phyloP scores from a whole-genome alignment of 371 early-diverging fungal genomes.

The Mucor plumbeus region DNA sequence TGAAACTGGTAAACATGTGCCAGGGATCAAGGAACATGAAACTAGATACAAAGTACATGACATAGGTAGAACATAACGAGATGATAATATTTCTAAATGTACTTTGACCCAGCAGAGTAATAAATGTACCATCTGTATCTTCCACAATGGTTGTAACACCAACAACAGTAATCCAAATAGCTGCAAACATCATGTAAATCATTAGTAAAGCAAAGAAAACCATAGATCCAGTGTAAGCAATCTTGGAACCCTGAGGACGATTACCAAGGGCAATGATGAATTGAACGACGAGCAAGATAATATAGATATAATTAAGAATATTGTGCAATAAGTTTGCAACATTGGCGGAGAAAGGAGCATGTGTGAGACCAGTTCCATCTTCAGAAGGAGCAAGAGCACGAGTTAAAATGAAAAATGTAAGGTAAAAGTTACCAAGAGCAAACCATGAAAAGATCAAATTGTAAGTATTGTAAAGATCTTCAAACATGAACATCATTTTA shows the following conservation, averaged over 20 bases:
- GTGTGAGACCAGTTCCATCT: conserved; percentile 19
- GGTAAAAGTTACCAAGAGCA: conserved; percentile 73
- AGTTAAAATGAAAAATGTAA: conserved; percentile 81
- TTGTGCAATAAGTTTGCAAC: conserved; percentile 40
- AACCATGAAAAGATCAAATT: conserved; percentile 79
- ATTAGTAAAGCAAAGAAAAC: conserved; percentile 59
- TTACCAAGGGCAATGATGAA: conserved; percentile 82
- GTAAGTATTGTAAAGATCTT: conserved; percentile 68
- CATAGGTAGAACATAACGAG: conserved; percentile 67
- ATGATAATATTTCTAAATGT: conserved; percentile 64
- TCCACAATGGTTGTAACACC: conserved; percentile 46
- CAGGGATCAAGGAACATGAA: conserved; percentile 73
- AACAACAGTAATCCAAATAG: conserved; percentile 55
- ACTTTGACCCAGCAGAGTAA: conserved; percentile 35
- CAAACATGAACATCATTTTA: conserved; percentile 68
- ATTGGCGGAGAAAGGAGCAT: conserved; percentile 35
- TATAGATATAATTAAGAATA: conserved; percentile 63
- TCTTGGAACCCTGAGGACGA: conserved; percentile 73
- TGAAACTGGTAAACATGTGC: conserved; percentile 75
- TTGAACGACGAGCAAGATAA: conserved; percentile 62
- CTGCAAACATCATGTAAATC: conserved; percentile 66
- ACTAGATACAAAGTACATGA: conserved; percentile 67
- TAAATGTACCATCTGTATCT: conserved; percentile 16
- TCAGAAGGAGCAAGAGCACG: conserved; percentile 33
- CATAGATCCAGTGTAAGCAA: conserved; percentile 50